Evolutionary conservation across 2,329 filamentous ascomycete genomes (phyloP).

Genomic region (Cercospora sp.): DNA sequence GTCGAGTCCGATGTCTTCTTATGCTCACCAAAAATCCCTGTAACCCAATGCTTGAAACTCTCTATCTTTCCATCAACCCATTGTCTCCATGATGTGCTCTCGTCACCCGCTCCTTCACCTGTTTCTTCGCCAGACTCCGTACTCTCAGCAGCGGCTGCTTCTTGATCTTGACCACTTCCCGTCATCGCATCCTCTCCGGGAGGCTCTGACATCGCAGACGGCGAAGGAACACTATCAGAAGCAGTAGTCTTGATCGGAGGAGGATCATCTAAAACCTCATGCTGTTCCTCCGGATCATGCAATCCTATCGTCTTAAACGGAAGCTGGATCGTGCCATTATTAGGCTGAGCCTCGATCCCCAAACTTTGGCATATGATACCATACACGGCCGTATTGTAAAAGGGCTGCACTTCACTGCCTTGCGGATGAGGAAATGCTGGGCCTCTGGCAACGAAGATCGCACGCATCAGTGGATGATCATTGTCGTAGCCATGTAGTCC

Average conservation of each 20-base stretch:
- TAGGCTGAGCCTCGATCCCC: conserved; percentile 69
- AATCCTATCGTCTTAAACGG: conserved; percentile 65
- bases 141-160: not conserved
- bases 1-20: conserved; percentile 4
- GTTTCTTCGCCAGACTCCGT: not conserved
- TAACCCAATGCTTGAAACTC: conserved; percentile 38
- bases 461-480: conserved; percentile 90
- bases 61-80: conserved; percentile 39
- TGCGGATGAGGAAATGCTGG: conserved; percentile 86
- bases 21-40: conserved; percentile 28
- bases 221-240: not conserved
- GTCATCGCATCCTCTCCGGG: not conserved
- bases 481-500: conserved; percentile 95
- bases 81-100: conserved; percentile 32
- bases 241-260: conserved; percentile 6
- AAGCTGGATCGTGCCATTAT: conserved; percentile 82
- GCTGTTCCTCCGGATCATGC: conserved; percentile 46
- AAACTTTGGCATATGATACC: conserved; percentile 91
- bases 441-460: conserved; percentile 88
- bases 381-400: conserved; percentile 95
- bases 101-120: not conserved
- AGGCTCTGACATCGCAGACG: not conserved
- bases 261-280: conserved; percentile 29
- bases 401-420: conserved; percentile 73
- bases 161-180: not conserved